A percentile compares a stretch with the other conserved stretches of the same genome.
These are phyloP conservation scores for Paraconiothyrium brasiliense DNA, from an alignment of 2,329 filamentous ascomycete genomes.

Conservation along the genomic window DNA sequence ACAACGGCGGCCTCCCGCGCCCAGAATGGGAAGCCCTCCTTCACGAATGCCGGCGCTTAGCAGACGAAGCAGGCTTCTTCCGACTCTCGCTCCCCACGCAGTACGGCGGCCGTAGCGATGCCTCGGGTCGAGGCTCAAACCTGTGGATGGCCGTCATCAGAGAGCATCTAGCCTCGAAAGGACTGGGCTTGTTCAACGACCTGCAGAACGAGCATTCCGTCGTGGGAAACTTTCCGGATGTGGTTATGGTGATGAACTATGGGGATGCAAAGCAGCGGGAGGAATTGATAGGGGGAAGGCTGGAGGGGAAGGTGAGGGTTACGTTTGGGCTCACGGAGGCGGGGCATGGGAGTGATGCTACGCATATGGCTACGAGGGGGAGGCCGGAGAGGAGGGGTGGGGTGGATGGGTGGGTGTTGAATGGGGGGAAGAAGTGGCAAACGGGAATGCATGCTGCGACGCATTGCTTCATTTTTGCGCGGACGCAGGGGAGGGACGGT, in stretches of 20 bases:
- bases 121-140: conserved; percentile 58
- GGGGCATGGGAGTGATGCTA: conserved; percentile 70
- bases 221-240: conserved; percentile 69
- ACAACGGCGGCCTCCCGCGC: conserved; percentile 64
- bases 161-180: conserved; percentile 67
- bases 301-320: conserved; percentile 64
- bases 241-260: conserved; percentile 70
- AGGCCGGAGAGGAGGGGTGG: conserved; percentile 56
- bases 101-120: conserved; percentile 63
- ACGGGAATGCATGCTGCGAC: conserved; percentile 70
- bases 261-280: conserved; percentile 64
- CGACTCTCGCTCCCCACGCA: conserved; percentile 65
- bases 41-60: conserved; percentile 57
- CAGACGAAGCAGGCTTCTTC: conserved; percentile 69
- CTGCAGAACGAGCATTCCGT: conserved; percentile 71
- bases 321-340: conserved; percentile 72
- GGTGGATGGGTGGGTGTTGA: conserved; percentile 61
- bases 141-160: conserved; percentile 71
- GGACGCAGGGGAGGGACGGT: conserved; percentile 64
- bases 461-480: conserved; percentile 69
- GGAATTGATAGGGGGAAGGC: conserved; percentile 62
- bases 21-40: conserved; percentile 68
- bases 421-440: conserved; percentile 72
- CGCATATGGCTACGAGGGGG: conserved; percentile 67
- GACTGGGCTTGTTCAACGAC: conserved; percentile 69